Percentiles rank a stretch among this genome's conserved stretches.
Evolutionary conservation across 129 eudicot species (phyloP).

Genomic region (Glebionis coronaria): DNA sequence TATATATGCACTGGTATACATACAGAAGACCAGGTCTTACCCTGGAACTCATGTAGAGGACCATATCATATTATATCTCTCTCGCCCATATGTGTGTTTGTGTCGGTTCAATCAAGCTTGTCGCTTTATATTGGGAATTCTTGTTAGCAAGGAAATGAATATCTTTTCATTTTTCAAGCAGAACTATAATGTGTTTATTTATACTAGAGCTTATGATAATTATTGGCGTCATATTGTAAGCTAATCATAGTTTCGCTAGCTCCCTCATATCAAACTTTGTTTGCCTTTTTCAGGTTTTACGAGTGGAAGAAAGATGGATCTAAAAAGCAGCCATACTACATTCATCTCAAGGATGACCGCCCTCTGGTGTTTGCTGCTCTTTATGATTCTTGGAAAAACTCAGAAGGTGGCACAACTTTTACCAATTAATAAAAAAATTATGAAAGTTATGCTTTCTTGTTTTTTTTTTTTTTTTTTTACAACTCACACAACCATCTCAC

Average conservation of each 20-base stretch:
- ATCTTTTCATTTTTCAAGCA: neutral
- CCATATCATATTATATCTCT: constrained; percentile 5
- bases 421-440: neutral
- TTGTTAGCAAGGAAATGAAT: constrained; percentile 11
- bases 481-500: too few species aligned
- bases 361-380: constrained; percentile 97
- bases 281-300: constrained; percentile 59
- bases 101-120: neutral
- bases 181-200: neutral
- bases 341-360: constrained; percentile 76
- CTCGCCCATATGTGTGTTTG: constrained; percentile 6
- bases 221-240: constrained; percentile 5
- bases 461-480: too few species aligned
- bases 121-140: neutral
- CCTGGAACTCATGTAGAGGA: constrained; percentile 1
- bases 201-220: constrained; percentile 3
- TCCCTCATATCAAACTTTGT: neutral
- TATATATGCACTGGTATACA: neutral
- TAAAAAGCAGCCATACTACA: constrained; percentile 89
- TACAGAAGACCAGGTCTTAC: neutral
- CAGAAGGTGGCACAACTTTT: constrained; percentile 59
- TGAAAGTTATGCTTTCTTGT: constrained; percentile 4
- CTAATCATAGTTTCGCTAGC: neutral
- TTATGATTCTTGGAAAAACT: constrained; percentile 86
- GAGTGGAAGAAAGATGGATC: constrained; percentile 98